Base-by-base conservation (phyloP, 805 yeast genomes). In the Starmerella bombicola region DNA sequence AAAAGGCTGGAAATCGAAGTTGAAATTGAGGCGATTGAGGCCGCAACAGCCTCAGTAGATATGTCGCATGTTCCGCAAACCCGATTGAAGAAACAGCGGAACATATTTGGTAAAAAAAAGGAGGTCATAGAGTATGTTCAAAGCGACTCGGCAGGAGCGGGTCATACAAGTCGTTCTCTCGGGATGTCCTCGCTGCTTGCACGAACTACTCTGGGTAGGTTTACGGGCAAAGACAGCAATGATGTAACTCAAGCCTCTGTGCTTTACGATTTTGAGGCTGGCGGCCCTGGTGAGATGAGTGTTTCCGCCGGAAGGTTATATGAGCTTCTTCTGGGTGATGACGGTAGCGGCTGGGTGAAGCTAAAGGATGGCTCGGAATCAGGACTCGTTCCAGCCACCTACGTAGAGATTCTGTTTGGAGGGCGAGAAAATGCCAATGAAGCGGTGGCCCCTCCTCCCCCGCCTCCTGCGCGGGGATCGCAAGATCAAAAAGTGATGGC, bases 331-430 rank as follows among this genome's bases (percentile, higher is more conserved):
- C 76, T 72, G 37, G 63, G 64, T 1, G 97, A 91, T 56, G 86
- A 82, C 47, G 96, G 95, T 0, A 75, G 83, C 15, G 98, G 98
- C 0, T 88, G 98, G 98, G 80, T 93, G 2, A 61, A 64, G 50
- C 48, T 63, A 2, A 55, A 58, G 18, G 55, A 59, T 12, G 70
- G 70, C 4, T 56, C 57, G 7, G 97, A 97, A 0, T 58, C 59
- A 8, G 98, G 98, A 0, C 66, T 86, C 30, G 95, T 86, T 3
- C 98, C 98, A 2, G 75, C 93, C 0, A 62, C 80, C 0, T 88
- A 88, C 56, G 59, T 86, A 5, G 76, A 76, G 46, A 57, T 76
- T 2, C 46, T 56, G 22, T 54, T 58, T 35, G 43, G 46, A 25
- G 40, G 42, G 37, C 36, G 28, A 33, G 33, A 37, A 15, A 18